A percentile compares a stretch with the other conserved stretches of the same genome.
These are phyloP conservation scores for Truncatella angustata DNA, from an alignment of 2,329 filamentous ascomycete genomes.

Conservation along the genomic window DNA sequence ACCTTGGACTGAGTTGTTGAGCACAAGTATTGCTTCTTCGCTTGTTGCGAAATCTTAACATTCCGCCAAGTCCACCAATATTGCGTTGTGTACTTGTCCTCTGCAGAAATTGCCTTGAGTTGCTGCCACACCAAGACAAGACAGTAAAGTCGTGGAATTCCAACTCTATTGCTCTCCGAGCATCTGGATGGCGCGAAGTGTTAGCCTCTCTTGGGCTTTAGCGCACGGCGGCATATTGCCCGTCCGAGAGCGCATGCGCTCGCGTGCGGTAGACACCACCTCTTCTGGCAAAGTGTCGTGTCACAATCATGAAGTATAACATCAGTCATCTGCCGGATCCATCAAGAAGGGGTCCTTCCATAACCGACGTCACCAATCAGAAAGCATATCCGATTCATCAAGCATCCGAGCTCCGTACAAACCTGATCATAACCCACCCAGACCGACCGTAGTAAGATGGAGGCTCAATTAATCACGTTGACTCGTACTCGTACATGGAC, in stretches of 20 bases:
- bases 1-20: neutral
- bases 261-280: neutral
- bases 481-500: neutral
- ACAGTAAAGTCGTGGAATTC: neutral
- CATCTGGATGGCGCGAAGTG: constrained; percentile 5
- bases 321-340: too few species aligned
- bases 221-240: constrained; percentile 5
- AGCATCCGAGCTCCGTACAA: neutral
- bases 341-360: neutral
- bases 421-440: constrained; percentile 8
- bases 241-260: neutral
- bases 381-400: constrained; percentile 3
- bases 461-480: neutral
- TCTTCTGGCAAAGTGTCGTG: constrained; percentile 1
- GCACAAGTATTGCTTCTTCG: neutral
- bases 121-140: too few species aligned
- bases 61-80: too few species aligned
- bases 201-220: constrained; percentile 6
- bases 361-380: neutral
- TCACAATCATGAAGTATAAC: too few species aligned
- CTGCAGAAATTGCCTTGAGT: neutral
- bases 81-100: too few species aligned
- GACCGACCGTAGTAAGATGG: neutral
- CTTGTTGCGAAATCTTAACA: neutral
- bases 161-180: constrained; percentile 5